Percentiles rank a stretch among this genome's conserved stretches.
These are phyloP conservation scores for Tuber brumale DNA, from an alignment of 495 filamentous ascomycete species.

Conservation along the genomic window DNA sequence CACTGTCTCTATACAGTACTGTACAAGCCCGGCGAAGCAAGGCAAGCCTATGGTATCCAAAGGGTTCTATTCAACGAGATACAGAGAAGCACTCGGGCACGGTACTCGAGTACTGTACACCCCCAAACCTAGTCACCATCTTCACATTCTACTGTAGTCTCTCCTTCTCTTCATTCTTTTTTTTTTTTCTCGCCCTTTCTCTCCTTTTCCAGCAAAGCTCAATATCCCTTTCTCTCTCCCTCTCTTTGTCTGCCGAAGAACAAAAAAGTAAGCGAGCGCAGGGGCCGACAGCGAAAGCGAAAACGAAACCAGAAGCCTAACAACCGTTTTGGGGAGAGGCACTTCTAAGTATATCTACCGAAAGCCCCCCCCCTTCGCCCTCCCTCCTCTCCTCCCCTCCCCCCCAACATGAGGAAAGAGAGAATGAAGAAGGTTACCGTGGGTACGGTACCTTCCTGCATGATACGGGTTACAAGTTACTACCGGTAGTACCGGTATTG, in stretches of 20 bases:
- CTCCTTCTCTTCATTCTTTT: neutral
- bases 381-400: too few species aligned
- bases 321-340: neutral
- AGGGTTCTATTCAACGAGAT: neutral
- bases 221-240: neutral
- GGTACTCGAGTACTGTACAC: neutral
- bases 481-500: too few species aligned
- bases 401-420: too few species aligned
- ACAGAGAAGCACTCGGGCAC: neutral
- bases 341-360: neutral
- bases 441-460: neutral
- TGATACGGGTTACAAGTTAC: neutral
- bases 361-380: neutral
- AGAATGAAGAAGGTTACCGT: neutral
- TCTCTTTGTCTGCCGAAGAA: neutral
- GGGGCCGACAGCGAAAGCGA: neutral
- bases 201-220: neutral
- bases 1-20: too few species aligned
- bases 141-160: neutral
- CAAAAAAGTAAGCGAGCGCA: neutral
- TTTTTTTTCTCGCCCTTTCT: neutral
- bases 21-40: too few species aligned
- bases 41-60: too few species aligned
- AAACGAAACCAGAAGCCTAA: neutral
- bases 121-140: neutral